Percentiles rank a stretch among this genome's conserved stretches.
These are phyloP conservation scores for Gymnopus androsaceus DNA, from an alignment of 1,284 basidiomycete species.

Conservation along the genomic window DNA sequence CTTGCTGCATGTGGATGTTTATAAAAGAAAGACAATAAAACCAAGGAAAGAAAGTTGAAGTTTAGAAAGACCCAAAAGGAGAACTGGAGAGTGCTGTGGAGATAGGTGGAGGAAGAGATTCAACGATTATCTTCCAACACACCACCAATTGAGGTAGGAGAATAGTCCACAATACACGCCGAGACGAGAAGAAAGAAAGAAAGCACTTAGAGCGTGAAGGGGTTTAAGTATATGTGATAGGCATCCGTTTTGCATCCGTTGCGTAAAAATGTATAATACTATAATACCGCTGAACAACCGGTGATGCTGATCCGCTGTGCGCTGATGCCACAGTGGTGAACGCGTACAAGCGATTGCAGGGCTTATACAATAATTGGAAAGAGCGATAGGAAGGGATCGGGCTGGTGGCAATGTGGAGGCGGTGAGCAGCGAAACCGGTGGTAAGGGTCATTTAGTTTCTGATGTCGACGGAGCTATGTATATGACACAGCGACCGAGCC, in stretches of 20 bases:
- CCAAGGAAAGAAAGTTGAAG: neutral
- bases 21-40: neutral
- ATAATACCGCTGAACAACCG: neutral
- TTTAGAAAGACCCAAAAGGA: neutral
- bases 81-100: neutral
- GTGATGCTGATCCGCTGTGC: too few species aligned
- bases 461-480: too few species aligned
- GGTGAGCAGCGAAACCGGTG: too few species aligned
- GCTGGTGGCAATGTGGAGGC: too few species aligned
- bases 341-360: too few species aligned
- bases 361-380: too few species aligned
- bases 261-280: neutral
- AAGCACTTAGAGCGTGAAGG: neutral
- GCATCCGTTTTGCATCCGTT: neutral
- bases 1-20: conserved; percentile 1
- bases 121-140: neutral
- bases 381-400: too few species aligned
- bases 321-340: too few species aligned
- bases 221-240: too few species aligned
- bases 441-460: too few species aligned
- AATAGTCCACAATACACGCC: neutral
- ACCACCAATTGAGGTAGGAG: neutral
- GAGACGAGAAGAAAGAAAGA: neutral
- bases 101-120: neutral
- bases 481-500: too few species aligned